A percentile compares a stretch with the other conserved stretches of the same genome.
Evolutionary conservation across 495 filamentous ascomycete genomes (phyloP).

Genomic region (Hypomontagnella submonticulosa): DNA sequence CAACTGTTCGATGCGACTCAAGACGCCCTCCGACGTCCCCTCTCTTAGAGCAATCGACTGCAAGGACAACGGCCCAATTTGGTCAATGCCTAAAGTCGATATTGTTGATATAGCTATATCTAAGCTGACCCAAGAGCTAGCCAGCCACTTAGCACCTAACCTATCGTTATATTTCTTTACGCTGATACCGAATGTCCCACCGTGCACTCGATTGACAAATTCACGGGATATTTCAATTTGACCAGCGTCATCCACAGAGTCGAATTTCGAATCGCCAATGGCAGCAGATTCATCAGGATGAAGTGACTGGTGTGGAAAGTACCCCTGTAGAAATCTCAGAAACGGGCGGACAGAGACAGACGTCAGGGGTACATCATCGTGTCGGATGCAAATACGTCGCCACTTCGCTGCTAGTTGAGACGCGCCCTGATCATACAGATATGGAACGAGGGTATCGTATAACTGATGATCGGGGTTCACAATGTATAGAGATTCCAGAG

Average conservation of each 20-base stretch:
- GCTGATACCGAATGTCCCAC: slow-evolving; percentile 57
- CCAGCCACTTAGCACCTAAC: slow-evolving; percentile 76
- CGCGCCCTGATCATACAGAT: slow-evolving; percentile 61
- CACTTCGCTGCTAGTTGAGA: slow-evolving; percentile 66
- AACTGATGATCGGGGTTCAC: slow-evolving; percentile 65
- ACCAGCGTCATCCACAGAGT: slow-evolving; percentile 28
- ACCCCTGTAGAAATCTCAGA: slow-evolving; percentile 50
- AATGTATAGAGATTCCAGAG: slow-evolving; percentile 58
- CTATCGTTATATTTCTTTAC: slow-evolving; percentile 67
- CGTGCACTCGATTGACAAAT: slow-evolving; percentile 56
- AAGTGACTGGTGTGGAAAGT: slow-evolving; percentile 40
- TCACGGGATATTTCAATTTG: slow-evolving; percentile 47
- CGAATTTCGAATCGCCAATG: slow-evolving; percentile 5
- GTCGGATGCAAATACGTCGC: slow-evolving; percentile 57
- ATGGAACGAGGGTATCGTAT: slow-evolving; percentile 70
- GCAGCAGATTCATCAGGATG: slow-evolving; percentile 30
- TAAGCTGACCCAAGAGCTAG: slow-evolving; percentile 72
- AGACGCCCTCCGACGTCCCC: slow-evolving; percentile 61
- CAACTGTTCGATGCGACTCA: slow-evolving; percentile 66
- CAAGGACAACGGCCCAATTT: slow-evolving; percentile 76
- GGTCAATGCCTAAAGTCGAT: slow-evolving; percentile 69
- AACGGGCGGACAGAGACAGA: slow-evolving; percentile 45
- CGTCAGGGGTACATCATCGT: slow-evolving; percentile 49
- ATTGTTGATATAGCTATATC: slow-evolving; percentile 72
- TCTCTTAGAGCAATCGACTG: slow-evolving; percentile 75